Percentiles rank a stretch among this genome's conserved stretches.
Evolutionary conservation across 768 basidiomycete genomes (phyloP).

Genomic region (Termitomyces sp.): DNA sequence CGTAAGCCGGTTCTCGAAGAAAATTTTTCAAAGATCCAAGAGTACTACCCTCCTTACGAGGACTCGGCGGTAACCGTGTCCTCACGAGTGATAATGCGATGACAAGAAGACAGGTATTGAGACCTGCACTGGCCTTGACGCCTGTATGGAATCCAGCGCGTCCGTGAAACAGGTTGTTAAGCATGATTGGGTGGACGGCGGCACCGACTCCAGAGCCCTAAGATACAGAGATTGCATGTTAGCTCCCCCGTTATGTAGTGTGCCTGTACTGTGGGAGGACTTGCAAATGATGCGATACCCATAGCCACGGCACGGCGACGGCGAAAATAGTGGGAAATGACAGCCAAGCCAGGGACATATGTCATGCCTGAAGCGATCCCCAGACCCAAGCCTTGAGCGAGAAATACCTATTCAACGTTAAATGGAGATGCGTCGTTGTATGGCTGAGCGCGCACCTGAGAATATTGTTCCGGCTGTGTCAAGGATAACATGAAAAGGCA

Average conservation of each 20-base stretch:
- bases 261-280: conserved; percentile 3
- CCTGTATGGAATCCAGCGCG: conserved; percentile 47
- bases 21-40: conserved; percentile 27
- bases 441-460: conserved; percentile 16
- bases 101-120: conserved; percentile 6
- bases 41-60: conserved; percentile 24
- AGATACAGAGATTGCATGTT: background rate
- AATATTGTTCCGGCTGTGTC: conserved; percentile 21
- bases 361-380: conserved; percentile 43
- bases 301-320: conserved; percentile 41
- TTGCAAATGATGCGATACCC: conserved; percentile 39
- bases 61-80: conserved; percentile 35
- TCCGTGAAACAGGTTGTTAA: conserved; percentile 51
- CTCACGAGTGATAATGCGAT: conserved; percentile 24
- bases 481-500: conserved; percentile 30
- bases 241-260: background rate
- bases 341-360: conserved; percentile 41
- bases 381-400: conserved; percentile 41
- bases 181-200: conserved; percentile 58
- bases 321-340: conserved; percentile 47
- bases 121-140: conserved; percentile 27
- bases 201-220: conserved; percentile 54
- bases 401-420: conserved; percentile 31
- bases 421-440: background rate
- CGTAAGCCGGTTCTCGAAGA: conserved; percentile 38